Conservation (phyloP, 1,284 basidiomycete species). For the Ceratobasidium sp. region DNA sequence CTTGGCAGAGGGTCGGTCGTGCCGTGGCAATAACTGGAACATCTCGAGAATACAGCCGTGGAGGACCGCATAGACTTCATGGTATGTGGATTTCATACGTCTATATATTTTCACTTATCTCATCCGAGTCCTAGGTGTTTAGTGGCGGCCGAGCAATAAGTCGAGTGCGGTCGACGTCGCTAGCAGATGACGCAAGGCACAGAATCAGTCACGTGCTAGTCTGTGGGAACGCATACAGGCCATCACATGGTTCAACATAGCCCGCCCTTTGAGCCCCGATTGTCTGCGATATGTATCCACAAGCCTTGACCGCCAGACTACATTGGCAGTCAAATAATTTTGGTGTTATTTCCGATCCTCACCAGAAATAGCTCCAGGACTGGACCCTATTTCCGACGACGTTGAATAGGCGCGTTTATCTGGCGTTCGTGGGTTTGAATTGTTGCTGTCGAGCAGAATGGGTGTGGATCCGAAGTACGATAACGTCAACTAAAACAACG, state of each 20-base stretch:
- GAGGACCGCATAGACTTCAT: neutral
- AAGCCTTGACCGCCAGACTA: too few species aligned
- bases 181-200: slow-evolving; percentile 2
- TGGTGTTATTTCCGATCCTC: too few species aligned
- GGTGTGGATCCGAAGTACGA: neutral
- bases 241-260: neutral
- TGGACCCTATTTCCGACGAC: neutral
- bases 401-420: neutral
- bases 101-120: neutral
- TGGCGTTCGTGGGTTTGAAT: neutral
- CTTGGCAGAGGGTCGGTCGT: slow-evolving; percentile 23
- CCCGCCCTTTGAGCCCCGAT: too few species aligned
- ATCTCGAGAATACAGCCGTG: slow-evolving; percentile 8
- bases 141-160: neutral
- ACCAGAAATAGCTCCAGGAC: neutral
- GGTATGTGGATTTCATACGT: slow-evolving; percentile 11
- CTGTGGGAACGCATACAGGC: neutral
- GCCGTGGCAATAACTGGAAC: neutral
- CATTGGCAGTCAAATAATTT: too few species aligned
- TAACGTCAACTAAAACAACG: neutral
- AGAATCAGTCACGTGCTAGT: neutral
- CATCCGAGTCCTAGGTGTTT: neutral
- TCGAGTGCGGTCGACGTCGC: neutral
- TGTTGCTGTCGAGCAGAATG: neutral
- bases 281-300: too few species aligned